Evolutionary conservation across 1,139 yeast genomes (phyloP), one percentile per base, ranked within the genome.

Genomic region (Geotrichum cucujoidarum): DNA sequence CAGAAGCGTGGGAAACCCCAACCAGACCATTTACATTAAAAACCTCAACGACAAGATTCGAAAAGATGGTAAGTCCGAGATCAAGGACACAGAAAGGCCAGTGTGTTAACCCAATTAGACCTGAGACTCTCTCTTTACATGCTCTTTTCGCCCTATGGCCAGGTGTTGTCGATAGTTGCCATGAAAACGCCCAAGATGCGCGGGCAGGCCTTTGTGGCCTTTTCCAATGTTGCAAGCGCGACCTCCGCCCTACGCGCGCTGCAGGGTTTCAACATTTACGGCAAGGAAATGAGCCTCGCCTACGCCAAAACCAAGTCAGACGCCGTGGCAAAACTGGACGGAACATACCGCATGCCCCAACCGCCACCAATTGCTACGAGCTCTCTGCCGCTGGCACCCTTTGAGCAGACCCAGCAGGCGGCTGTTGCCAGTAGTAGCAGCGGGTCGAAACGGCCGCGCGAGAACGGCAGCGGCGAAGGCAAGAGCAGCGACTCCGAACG

Each of bases 161-260:
- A 80, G 55, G 73, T 87, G 1, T 61, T 84, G 3, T 78, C 78
- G 32, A 72, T 87, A 21, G 70, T 74, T 27, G 70, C 75, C 8
- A 60, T 73, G 43, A 72, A 73, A 45, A 69, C 73, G 17, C 68
- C 71, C 13, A 71, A 71, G 55, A 72, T 80, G 70, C 71, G 90
- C 36, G 95, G 95, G 0, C 94, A 84, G 63, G 95, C 94, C 0
- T 88, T 84, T 68, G 65, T 87, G 1, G 74, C 78, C 4, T 77
- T 81, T 51, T 72, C 75, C 22, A 72, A 73, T 38, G 55, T 70
- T 1, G 68, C 69, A 4, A 73, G 74, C 40, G 86, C 95, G 0
- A 65, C 72, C 1, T 50, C 65, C 31, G 92, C 94, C 0, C 50
- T 77, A 54, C 64, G 72, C 36, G 64, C 72, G 7, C 60, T 81